Evolutionary conservation across 2,329 filamentous ascomycete species (phyloP).

Genomic region (Xylaria sp.): DNA sequence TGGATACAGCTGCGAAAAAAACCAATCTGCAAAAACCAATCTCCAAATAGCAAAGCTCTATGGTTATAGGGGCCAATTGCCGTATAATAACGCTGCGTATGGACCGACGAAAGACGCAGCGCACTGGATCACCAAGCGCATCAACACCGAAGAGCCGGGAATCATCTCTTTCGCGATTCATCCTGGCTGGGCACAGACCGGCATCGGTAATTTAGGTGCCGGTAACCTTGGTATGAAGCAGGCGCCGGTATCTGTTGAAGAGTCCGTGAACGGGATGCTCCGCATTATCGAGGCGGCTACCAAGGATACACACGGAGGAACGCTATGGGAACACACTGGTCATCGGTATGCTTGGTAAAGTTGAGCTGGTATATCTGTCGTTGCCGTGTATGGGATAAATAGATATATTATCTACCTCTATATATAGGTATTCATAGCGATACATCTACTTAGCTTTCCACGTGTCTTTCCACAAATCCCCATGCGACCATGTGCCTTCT

Average conservation of each 20-base stretch:
- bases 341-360: conserved; percentile 13
- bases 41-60: too few species aligned
- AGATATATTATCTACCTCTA: too few species aligned
- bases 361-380: too few species aligned
- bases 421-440: too few species aligned
- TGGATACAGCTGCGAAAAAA: too few species aligned
- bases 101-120: conserved; percentile 45
- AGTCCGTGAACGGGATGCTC: conserved; percentile 39
- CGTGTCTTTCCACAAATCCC: too few species aligned
- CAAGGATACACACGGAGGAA: conserved; percentile 23
- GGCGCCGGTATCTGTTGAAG: conserved; percentile 40
- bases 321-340: conserved; percentile 13
- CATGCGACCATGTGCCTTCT: too few species aligned
- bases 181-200: conserved; percentile 44
- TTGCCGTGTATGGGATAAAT: too few species aligned
- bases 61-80: conserved; percentile 22
- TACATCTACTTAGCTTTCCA: too few species aligned
- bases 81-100: conserved; percentile 43
- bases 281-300: conserved; percentile 15
- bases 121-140: conserved; percentile 37
- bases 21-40: too few species aligned
- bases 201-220: conserved; percentile 43
- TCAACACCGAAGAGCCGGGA: conserved; percentile 36
- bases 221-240: conserved; percentile 34
- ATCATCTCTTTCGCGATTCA: conserved; percentile 37